Evolutionary conservation across 2,329 filamentous ascomycete species (phyloP).

Genomic region (Phialophora macrospora): DNA sequence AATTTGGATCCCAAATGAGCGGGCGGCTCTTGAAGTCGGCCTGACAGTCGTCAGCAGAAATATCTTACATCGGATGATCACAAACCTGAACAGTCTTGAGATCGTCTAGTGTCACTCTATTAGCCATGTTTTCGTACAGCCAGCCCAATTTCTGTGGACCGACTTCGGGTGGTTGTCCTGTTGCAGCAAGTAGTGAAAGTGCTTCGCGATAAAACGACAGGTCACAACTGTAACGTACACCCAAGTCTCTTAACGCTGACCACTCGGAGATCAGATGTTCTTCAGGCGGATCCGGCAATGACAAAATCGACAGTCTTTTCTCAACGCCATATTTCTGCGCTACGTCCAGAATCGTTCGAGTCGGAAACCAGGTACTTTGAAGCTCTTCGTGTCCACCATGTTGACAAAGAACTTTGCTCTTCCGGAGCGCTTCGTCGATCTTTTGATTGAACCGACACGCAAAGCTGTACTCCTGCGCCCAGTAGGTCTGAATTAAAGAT

Average conservation of each 20-base stretch:
- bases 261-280: slow-evolving; percentile 23
- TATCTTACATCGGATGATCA: slow-evolving; percentile 4
- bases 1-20: slow-evolving; percentile 23
- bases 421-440: slow-evolving; percentile 12
- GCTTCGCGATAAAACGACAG: slow-evolving; percentile 21
- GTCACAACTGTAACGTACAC: slow-evolving; percentile 12
- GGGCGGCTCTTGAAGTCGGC: slow-evolving; percentile 10
- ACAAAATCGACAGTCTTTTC: slow-evolving; percentile 19
- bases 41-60: slow-evolving; percentile 18
- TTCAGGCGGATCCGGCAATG: slow-evolving; percentile 13
- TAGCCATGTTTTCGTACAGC: slow-evolving; percentile 20
- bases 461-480: slow-evolving; percentile 21
- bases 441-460: slow-evolving; percentile 11
- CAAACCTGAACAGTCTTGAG: slow-evolving; percentile 19
- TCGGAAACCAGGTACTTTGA: slow-evolving; percentile 24
- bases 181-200: slow-evolving; percentile 9
- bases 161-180: slow-evolving; percentile 11
- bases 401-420: slow-evolving; percentile 18
- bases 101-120: slow-evolving; percentile 10
- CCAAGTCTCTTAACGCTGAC: slow-evolving; percentile 24
- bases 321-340: slow-evolving; percentile 24
- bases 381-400: slow-evolving; percentile 17
- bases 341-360: slow-evolving; percentile 11
- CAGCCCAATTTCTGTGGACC: slow-evolving; percentile 2
- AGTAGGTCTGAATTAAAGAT: slow-evolving; percentile 22